Base-by-base conservation (phyloP, 169 alveolate genomes). In the Plasmodium gonderi region DNA sequence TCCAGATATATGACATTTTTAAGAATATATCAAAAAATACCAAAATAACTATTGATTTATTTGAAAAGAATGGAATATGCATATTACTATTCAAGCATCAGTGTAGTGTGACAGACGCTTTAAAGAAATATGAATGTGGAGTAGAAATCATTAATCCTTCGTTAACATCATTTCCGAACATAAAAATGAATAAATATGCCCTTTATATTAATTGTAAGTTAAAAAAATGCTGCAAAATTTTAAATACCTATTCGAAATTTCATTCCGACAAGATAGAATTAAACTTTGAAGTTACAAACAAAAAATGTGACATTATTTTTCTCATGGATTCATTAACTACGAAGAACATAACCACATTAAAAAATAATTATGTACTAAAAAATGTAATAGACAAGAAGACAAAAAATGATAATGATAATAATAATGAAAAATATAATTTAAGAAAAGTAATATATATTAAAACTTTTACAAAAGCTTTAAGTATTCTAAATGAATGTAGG, bases 61-160 rank as follows among this genome's bases (percentile, higher is more conserved):
- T 85, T 85, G 92, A 85, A 54, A 85, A 75, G 20, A 85, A 85
- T 85, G 92, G 92, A 12, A 85, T 85, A 51, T 85, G 92, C 20
- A 85, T 85, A 20, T 75, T 85, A 11, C 38, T 85, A 65, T 85
- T 85, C 23, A 85, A 85, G 79, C 83, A 85, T 75, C 87, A 85
- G 12, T 85, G 92, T 78, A 75, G 67, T 67, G 92, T 85, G 17
- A 85, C 92, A 11, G 92, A 85, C 33, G 92, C 92, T 44, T 85
- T 72, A 49, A 85, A 85, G 45, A 85, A 75, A 33, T 85, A 75
- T 85, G 92, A 85, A 26, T 85, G 92, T 74, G 92, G 92, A 26
- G 47, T 85, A 38, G 92, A 85, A 38, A 76, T 85, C 31, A 60
- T 85, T 51, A 85, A 85, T 33, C 87, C 92, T 23, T 74, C 92